phyloP scores from a whole-genome alignment of 495 filamentous ascomycete species.

The Achaetomiella virescens region DNA sequence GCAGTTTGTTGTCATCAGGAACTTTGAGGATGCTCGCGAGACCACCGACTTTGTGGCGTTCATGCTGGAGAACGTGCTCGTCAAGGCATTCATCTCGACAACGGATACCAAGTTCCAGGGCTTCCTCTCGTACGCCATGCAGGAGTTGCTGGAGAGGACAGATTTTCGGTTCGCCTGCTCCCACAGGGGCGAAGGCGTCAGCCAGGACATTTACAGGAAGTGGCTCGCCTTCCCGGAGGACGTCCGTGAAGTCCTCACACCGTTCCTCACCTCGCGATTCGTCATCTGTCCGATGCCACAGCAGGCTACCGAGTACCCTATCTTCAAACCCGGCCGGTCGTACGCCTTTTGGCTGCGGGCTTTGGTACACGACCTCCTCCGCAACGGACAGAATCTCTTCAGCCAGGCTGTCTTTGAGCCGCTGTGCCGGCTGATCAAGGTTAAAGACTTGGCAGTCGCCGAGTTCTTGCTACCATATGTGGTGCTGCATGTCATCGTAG shows the following conservation, averaged over 20 bases:
- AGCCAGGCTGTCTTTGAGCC: slow-evolving; percentile 70
- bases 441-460: slow-evolving; percentile 74
- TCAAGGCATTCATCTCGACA: slow-evolving; percentile 83
- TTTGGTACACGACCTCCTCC: slow-evolving; percentile 75
- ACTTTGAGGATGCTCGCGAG: slow-evolving; percentile 74
- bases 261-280: slow-evolving; percentile 81
- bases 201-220: slow-evolving; percentile 46
- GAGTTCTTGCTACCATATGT: slow-evolving; percentile 83
- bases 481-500: slow-evolving; percentile 68
- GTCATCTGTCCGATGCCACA: slow-evolving; percentile 55
- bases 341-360: slow-evolving; percentile 75
- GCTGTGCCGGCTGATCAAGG: slow-evolving; percentile 69
- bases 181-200: slow-evolving; percentile 14
- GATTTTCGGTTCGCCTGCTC: slow-evolving; percentile 55
- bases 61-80: slow-evolving; percentile 76
- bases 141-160: slow-evolving; percentile 75
- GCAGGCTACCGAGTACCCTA: slow-evolving; percentile 59
- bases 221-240: slow-evolving; percentile 72
- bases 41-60: slow-evolving; percentile 81
- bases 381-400: slow-evolving; percentile 62
- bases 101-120: slow-evolving; percentile 81
- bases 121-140: slow-evolving; percentile 88
- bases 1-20: slow-evolving; percentile 75
- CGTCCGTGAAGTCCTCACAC: slow-evolving; percentile 71
- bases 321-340: slow-evolving; percentile 57